phyloP scores from a whole-genome alignment of 805 yeast species.

The Wickerhamomyces chambardii region DNA sequence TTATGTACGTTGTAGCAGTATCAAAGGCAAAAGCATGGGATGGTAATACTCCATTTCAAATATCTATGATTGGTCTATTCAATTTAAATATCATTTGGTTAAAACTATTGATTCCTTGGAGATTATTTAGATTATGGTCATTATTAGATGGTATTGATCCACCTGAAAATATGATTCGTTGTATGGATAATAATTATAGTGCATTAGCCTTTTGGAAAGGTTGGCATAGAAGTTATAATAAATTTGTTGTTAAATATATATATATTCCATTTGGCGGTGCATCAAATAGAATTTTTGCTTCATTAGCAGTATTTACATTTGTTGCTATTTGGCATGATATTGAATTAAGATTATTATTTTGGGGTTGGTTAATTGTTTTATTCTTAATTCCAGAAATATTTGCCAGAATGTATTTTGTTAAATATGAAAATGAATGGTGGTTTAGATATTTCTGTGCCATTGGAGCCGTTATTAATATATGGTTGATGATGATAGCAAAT shows the following conservation, averaged over 20 bases:
- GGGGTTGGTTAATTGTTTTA: constrained; percentile 95
- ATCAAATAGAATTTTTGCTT: constrained; percentile 58
- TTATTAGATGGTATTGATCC: constrained; percentile 90
- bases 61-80: constrained; percentile 90
- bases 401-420: constrained; percentile 35
- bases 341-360: constrained; percentile 70
- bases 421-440: constrained; percentile 45
- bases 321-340: constrained; percentile 99
- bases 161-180: constrained; percentile 96
- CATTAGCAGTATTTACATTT: constrained; percentile 82
- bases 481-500: constrained; percentile 98
- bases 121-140: constrained; percentile 90
- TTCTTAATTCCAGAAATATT: constrained; percentile 81
- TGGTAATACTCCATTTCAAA: constrained; percentile 84
- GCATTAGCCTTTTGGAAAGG: constrained; percentile 98
- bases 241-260: constrained; percentile 83
- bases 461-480: constrained; percentile 85
- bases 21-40: constrained; percentile 86
- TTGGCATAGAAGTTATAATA: constrained; percentile 93
- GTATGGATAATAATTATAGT: constrained; percentile 90
- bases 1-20: constrained; percentile 87
- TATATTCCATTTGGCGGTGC: constrained; percentile 91
- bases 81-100: constrained; percentile 90
- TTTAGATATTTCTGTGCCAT: constrained; percentile 75
- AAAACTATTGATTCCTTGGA: constrained; percentile 91